phyloP scores from a whole-genome alignment of 1,139 yeast genomes.

The Sugiyamaella sp. region DNA sequence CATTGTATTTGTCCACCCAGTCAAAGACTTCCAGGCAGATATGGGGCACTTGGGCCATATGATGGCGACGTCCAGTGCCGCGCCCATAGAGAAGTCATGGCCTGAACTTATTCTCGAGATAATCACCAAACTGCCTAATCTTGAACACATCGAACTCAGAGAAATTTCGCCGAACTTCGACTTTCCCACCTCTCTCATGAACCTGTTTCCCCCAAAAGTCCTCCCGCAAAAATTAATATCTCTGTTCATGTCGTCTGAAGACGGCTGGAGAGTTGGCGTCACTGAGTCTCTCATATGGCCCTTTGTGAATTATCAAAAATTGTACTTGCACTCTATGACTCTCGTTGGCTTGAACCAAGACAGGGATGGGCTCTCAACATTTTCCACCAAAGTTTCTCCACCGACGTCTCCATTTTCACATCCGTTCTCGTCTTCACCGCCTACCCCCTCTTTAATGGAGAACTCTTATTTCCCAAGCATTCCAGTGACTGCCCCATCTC shows the following conservation, averaged over 20 bases:
- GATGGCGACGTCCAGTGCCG: slow-evolving; percentile 16
- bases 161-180: slow-evolving; percentile 28
- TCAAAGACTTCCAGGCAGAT: slow-evolving; percentile 13
- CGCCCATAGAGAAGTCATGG: slow-evolving; percentile 24
- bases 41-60: slow-evolving; percentile 18
- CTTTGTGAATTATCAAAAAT: slow-evolving; percentile 13
- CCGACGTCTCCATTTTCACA: slow-evolving; percentile 14
- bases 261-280: slow-evolving; percentile 20
- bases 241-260: slow-evolving; percentile 20
- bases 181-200: slow-evolving; percentile 15
- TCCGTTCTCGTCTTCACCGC: slow-evolving; percentile 14
- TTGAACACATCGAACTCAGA: slow-evolving; percentile 24
- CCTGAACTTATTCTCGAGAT: slow-evolving; percentile 27
- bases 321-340: slow-evolving; percentile 16
- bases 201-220: slow-evolving; percentile 6
- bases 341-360: slow-evolving; percentile 4
- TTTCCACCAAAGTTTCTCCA: background rate
- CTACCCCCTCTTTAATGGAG: background rate
- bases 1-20: slow-evolving; percentile 16
- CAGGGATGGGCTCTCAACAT: background rate
- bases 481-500: background rate
- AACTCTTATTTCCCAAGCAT: slow-evolving; percentile 1
- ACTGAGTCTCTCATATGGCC: slow-evolving; percentile 20
- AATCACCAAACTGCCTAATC: slow-evolving; percentile 24
- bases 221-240: slow-evolving; percentile 14